These are phyloP conservation scores for Hyaloscypha finlandica DNA, from an alignment of 495 filamentous ascomycete genomes.

Conservation along the genomic window DNA sequence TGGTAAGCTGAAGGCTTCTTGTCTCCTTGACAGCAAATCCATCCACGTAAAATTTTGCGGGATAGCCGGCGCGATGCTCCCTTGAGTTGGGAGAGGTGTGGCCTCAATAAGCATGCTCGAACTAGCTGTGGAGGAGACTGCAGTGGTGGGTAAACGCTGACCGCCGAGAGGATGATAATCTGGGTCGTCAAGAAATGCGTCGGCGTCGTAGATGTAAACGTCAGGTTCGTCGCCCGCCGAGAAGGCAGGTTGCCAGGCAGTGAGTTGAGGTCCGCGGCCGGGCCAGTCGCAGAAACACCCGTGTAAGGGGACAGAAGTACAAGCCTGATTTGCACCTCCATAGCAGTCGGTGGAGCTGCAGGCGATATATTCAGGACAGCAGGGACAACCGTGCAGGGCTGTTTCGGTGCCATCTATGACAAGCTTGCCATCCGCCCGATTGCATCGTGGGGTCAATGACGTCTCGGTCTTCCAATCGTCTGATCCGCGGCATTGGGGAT, in stretches of 20 bases:
- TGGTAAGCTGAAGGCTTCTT: conserved; percentile 11
- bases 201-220: conserved; percentile 6
- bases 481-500: no score
- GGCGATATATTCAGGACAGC: no score
- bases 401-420: no score
- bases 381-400: no score
- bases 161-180: conserved; percentile 12
- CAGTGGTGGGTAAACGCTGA: conserved; percentile 10
- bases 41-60: conserved; percentile 11
- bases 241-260: background rate
- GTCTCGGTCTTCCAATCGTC: no score
- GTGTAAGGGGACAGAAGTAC: conserved; percentile 13
- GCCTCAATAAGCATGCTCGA: conserved; percentile 9
- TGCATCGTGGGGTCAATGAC: no score
- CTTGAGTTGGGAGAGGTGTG: background rate
- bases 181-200: conserved; percentile 15
- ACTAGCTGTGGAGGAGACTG: conserved; percentile 12
- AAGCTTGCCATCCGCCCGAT: no score
- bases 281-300: conserved; percentile 18
- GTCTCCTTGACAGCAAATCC: conserved; percentile 9
- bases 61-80: conserved; percentile 2
- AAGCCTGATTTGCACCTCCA: conserved; percentile 17
- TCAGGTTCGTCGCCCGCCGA: conserved; percentile 4
- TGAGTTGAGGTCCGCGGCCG: conserved; percentile 4
- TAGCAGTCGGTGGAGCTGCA: no score